Evolutionary conservation across 768 basidiomycete species (phyloP).

Genomic region (Boletus edulis): DNA sequence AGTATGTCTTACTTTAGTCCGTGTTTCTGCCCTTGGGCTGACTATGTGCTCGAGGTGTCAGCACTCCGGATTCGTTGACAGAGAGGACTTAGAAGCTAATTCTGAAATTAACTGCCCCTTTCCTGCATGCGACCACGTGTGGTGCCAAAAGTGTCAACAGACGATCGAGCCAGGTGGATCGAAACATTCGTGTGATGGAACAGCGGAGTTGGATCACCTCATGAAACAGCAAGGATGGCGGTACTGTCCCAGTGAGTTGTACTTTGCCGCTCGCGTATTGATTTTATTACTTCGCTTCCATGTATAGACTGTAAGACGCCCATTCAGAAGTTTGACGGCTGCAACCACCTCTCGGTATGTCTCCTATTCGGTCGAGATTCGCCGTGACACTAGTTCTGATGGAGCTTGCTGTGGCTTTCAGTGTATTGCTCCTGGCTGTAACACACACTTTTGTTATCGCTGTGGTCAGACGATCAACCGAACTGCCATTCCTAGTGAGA

Average conservation of each 20-base stretch:
- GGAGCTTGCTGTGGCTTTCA: conserved; percentile 16
- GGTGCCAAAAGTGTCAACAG: conserved; percentile 62
- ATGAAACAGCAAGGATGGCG: conserved; percentile 58
- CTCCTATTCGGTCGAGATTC: background rate
- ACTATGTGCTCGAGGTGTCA: conserved; percentile 41
- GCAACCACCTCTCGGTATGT: conserved; percentile 59
- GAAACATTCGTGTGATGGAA: conserved; percentile 57
- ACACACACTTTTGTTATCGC: conserved; percentile 54
- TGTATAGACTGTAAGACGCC: conserved; percentile 44
- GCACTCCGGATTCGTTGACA: conserved; percentile 50
- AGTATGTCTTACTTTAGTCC: conserved; percentile 32
- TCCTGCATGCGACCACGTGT: conserved; percentile 45
- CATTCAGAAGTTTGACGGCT: conserved; percentile 50
- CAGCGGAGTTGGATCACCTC: conserved; percentile 49
- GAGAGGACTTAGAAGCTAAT: conserved; percentile 39
- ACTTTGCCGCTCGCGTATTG: background rate
- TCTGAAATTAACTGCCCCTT: conserved; percentile 50
- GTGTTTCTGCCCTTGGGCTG: background rate
- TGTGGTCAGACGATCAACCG: conserved; percentile 47
- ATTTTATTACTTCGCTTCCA: background rate
- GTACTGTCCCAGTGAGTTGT: conserved; percentile 51
- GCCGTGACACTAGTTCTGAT: background rate
- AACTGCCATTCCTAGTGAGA: conserved; percentile 34
- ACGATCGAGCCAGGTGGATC: conserved; percentile 32
- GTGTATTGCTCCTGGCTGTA: conserved; percentile 58